Evolutionary conservation across 371 early-diverging fungal species (phyloP), one percentile per base, ranked within the genome.

Genomic region (Mortierella sp.): DNA sequence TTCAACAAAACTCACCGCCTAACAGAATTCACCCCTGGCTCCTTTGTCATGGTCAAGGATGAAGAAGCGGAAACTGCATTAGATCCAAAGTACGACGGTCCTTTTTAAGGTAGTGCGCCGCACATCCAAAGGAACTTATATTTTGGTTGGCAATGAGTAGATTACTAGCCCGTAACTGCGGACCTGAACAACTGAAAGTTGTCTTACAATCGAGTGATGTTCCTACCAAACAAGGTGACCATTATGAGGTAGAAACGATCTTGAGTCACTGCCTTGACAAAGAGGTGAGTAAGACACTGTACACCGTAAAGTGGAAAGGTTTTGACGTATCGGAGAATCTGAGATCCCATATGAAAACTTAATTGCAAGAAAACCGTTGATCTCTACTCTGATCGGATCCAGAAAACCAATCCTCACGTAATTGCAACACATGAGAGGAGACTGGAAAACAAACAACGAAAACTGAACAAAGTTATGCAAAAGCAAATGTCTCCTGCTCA

Each of bases 1-100:
- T 70, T 78, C 45, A 73, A 74, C 21, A 47, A 52, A 26, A 2
- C 72, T 5, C 72, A 72, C 3, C 45, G 45, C 45, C 26, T 57
- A 8, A 26, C 26, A 6, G 50, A 72, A 52, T 73, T 54, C 45
- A 38, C 76, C 26, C 42, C 52, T 48, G 80, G 60, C 14, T 75
- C 78, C 50, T 31, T 42, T 28, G 78, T 74, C 11, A 78, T 73
- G 78, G 50, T 42, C 0, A 52, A 54, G 11, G 70, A 78, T 21
- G 38, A 48, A 24, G 54, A 47, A 26, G n/a, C 63, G 0, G 34
- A 42, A 21, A 44, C 34, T 48, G 50, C 45, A 2, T 19, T 72
- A 19, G 52, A 47, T n/a, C 58, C 73, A 3, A 45, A 31, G n/a
- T 78, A 78, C 28, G 73, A 78, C 6, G 78, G 78, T 4, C 63